Base-by-base conservation (phyloP, 1,284 basidiomycete genomes). In the Phlebopus sp. region DNA sequence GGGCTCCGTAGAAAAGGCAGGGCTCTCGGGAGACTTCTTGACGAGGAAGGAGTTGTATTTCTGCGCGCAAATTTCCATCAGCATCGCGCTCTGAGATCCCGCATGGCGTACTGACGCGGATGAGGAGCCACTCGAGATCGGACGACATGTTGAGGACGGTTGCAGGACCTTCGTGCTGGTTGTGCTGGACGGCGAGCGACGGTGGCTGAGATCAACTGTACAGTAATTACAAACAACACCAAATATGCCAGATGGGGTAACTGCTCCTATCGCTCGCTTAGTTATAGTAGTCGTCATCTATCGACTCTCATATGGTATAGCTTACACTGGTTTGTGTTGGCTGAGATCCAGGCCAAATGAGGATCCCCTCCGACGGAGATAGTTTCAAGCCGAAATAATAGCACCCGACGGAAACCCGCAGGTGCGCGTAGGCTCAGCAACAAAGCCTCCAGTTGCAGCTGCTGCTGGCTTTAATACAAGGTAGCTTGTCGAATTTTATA, bases 51-150 rank as follows among this genome's bases (percentile, higher is more conserved):
- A 85, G 79, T 87, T 93, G 76, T 78, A 76, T 64, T 89, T 85
- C 86, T 91, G 62, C 40, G 2, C 10, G 36, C 5, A 15, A 38
- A 37, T 17, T 37, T 31, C 1, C 5, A 17, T 55, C 23, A 54
- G 30, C 0, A 14, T 14, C 1, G 17, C 2, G 1, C 37, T 1
- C 7, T 13, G 1, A 10, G 2, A 14, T 6, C 7, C 6, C 17
- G 8, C 27, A 13, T 4, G 5, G 14, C 13, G 1, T 4, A 81
- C 86, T 63, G 62, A 90, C 87, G 63, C 92, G 89, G 71, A 93
- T 69, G 58, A 94, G 86, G 68, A 92, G 83, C 92, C 92, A 95
- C 75, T 92, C 79, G 69, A 94, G 87, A 71, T 94, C 91, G 73
- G 70, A 63, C 59, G 87, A 88, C 85, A 88, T 87, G 64, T 72